These are phyloP conservation scores for Cyclotella baltica DNA, from an alignment of 108 stramenopile species.

Conservation along the genomic window DNA sequence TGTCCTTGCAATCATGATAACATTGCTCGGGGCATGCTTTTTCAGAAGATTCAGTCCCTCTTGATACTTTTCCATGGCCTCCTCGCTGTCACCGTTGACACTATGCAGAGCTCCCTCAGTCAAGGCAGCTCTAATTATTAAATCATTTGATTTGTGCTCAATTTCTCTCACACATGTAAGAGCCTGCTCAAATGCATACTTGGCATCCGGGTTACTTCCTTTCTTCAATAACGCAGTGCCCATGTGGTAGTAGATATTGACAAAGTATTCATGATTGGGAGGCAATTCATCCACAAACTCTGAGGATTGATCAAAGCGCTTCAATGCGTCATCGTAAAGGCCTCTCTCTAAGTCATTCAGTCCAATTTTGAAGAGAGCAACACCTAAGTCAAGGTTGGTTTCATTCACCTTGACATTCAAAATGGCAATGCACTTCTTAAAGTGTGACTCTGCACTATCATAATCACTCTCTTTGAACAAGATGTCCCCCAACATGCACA, in stretches of 20 bases:
- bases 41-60: constrained; percentile 66
- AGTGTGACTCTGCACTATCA: constrained; percentile 67
- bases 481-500: constrained; percentile 74
- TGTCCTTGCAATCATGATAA: constrained; percentile 68
- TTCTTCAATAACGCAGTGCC: constrained; percentile 74
- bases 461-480: constrained; percentile 75
- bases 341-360: constrained; percentile 76
- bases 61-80: constrained; percentile 69
- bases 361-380: constrained; percentile 78
- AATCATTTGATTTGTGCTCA: constrained; percentile 23
- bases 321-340: constrained; percentile 64
- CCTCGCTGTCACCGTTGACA: constrained; percentile 52
- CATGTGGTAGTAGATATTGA: constrained; percentile 61
- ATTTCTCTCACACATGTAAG: constrained; percentile 60
- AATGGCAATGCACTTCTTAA: constrained; percentile 71
- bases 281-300: constrained; percentile 74
- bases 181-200: constrained; percentile 71
- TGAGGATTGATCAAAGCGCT: constrained; percentile 70
- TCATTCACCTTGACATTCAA: constrained; percentile 63
- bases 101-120: constrained; percentile 68
- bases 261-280: constrained; percentile 63
- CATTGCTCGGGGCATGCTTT: constrained; percentile 61
- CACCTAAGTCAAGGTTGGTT: constrained; percentile 70
- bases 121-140: constrained; percentile 13
- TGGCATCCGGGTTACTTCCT: constrained; percentile 64